Conservation (phyloP, 2,329 filamentous ascomycete genomes). For the Claviceps spartinae region DNA sequence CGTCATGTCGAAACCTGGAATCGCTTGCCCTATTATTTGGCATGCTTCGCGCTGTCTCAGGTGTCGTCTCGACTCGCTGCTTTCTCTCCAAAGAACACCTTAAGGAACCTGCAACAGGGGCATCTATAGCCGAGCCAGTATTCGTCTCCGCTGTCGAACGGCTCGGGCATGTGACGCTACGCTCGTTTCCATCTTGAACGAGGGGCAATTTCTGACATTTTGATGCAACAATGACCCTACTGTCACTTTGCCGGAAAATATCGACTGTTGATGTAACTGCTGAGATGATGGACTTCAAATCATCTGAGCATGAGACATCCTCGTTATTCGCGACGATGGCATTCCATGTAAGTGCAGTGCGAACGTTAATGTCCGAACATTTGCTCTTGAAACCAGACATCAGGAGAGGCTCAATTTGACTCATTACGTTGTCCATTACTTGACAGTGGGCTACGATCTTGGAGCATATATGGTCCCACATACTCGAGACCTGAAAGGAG, state of each 20-base stretch:
- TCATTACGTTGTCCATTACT: slow-evolving; percentile 31
- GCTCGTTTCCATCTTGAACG: slow-evolving; percentile 36
- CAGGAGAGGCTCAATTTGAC: slow-evolving; percentile 39
- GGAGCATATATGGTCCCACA: slow-evolving; percentile 38
- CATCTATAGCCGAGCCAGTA: slow-evolving; percentile 6
- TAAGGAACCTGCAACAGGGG: slow-evolving; percentile 8
- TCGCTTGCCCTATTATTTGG: slow-evolving; percentile 21
- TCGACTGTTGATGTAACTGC: slow-evolving; percentile 42
- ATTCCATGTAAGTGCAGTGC: slow-evolving; percentile 50
- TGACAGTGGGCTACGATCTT: slow-evolving; percentile 22
- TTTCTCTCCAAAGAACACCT: slow-evolving; percentile 15
- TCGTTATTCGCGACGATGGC: slow-evolving; percentile 47
- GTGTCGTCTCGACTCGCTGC: slow-evolving; percentile 15
- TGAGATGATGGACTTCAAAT: slow-evolving; percentile 48
- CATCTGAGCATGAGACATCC: slow-evolving; percentile 48
- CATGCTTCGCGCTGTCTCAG: slow-evolving; percentile 13
- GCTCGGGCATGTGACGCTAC: slow-evolving; percentile 19
- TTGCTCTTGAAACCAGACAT: slow-evolving; percentile 44
- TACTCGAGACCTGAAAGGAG: not conserved
- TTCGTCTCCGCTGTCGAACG: slow-evolving; percentile 17
- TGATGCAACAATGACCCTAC: slow-evolving; percentile 23
- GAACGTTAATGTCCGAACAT: slow-evolving; percentile 40
- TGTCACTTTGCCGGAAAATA: slow-evolving; percentile 30
- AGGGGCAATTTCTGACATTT: slow-evolving; percentile 28
- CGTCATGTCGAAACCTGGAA: slow-evolving; percentile 55